These are phyloP conservation scores for Gardenia jasminoides DNA, from an alignment of 257 asterid genomes.

Conservation along the genomic window DNA sequence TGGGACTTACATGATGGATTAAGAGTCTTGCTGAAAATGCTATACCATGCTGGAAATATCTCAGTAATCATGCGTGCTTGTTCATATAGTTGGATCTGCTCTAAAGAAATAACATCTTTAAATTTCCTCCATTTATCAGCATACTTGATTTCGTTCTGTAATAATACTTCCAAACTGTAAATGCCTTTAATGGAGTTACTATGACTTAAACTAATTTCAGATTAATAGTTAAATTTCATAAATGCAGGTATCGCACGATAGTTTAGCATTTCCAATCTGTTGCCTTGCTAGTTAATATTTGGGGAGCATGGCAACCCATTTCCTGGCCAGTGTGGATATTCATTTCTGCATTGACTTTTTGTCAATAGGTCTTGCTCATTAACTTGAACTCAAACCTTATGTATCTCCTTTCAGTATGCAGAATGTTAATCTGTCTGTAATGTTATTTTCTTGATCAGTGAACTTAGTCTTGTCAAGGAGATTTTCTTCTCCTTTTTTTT, in stretches of 20 bases:
- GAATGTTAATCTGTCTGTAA: too few species aligned
- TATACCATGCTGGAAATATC: not conserved
- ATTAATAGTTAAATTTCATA: not conserved
- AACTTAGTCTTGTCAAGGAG: too few species aligned
- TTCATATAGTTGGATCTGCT: not conserved
- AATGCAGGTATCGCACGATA: not conserved
- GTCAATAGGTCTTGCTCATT: too few species aligned
- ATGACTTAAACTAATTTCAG: not conserved
- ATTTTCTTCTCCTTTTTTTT: too few species aligned
- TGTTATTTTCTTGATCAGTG: too few species aligned
- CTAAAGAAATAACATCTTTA: not conserved
- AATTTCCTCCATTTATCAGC: not conserved
- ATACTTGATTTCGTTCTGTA: not conserved
- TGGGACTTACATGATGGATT: not conserved
- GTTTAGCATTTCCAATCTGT: not conserved
- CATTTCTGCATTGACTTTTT: too few species aligned
- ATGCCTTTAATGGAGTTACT: not conserved
- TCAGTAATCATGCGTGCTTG: not conserved
- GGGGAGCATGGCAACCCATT: not conserved
- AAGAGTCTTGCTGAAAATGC: not conserved
- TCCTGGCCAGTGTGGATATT: not conserved
- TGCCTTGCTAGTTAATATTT: not conserved
- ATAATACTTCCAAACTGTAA: not conserved
- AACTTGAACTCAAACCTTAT: too few species aligned
- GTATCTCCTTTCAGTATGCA: too few species aligned